These are phyloP conservation scores for Microstroma glucosiphilum DNA, from an alignment of 1,284 basidiomycete species.

Conservation along the genomic window DNA sequence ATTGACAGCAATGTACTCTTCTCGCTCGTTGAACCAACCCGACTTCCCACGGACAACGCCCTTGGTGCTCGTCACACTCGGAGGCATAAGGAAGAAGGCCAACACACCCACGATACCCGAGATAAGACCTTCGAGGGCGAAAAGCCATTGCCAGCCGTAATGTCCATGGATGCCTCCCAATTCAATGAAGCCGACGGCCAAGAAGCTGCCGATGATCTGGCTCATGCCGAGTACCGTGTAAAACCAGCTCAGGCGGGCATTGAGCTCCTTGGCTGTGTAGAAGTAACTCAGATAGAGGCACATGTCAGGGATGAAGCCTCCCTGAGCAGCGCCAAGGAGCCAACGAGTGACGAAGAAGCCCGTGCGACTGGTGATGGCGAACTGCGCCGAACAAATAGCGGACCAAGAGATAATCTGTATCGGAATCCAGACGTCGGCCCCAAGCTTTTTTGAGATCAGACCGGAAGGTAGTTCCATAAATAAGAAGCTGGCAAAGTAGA, in stretches of 20 bases:
- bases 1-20: constrained; percentile 58
- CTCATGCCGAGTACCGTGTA: constrained; percentile 45
- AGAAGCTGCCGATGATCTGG: constrained; percentile 23
- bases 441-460: constrained; percentile 35
- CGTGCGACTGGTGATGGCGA: constrained; percentile 15
- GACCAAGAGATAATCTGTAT: constrained; percentile 28
- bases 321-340: constrained; percentile 53
- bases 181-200: constrained; percentile 27
- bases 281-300: constrained; percentile 52
- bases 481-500: constrained; percentile 22
- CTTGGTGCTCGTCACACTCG: constrained; percentile 22
- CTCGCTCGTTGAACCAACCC: constrained; percentile 63
- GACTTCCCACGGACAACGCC: constrained; percentile 55
- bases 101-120: constrained; percentile 17
- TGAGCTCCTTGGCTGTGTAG: constrained; percentile 54
- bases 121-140: constrained; percentile 16
- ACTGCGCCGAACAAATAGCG: constrained; percentile 20
- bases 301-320: constrained; percentile 55
- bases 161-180: constrained; percentile 24
- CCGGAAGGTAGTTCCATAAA: constrained; percentile 32
- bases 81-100: constrained; percentile 23
- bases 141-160: constrained; percentile 29
- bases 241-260: constrained; percentile 63
- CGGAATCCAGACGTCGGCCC: constrained; percentile 34
- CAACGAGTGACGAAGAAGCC: constrained; percentile 28